These are phyloP conservation scores for Spongispora temasekensis DNA, from an alignment of 1,284 basidiomycete species.

Conservation along the genomic window DNA sequence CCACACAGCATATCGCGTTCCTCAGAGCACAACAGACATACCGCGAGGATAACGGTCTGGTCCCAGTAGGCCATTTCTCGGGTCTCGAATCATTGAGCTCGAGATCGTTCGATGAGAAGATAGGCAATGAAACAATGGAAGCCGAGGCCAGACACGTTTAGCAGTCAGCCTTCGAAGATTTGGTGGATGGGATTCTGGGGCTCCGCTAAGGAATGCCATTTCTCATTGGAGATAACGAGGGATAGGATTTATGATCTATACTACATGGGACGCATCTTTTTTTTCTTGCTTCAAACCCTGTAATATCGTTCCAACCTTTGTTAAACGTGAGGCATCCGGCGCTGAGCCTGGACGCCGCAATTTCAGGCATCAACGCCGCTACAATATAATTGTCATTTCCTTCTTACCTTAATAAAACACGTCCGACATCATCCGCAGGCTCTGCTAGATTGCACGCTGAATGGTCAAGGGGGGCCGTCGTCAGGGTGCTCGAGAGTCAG, in stretches of 20 bases:
- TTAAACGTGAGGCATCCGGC: no score
- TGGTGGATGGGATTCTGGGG: neutral
- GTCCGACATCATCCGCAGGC: no score
- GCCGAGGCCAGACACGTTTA: slow-evolving; percentile 18
- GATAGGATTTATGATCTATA: slow-evolving; percentile 9
- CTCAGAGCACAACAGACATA: slow-evolving; percentile 27
- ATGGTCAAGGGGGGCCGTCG: no score
- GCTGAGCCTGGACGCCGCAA: no score
- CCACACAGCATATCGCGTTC: slow-evolving; percentile 24
- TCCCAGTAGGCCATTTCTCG: slow-evolving; percentile 20
- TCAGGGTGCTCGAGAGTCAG: no score
- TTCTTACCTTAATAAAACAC: no score
- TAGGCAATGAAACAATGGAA: neutral
- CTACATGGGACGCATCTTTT: slow-evolving; percentile 8
- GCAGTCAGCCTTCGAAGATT: neutral
- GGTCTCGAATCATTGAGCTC: slow-evolving; percentile 11
- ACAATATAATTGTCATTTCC: no score
- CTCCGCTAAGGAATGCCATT: neutral
- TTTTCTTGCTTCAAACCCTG: slow-evolving; percentile 13
- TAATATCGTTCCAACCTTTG: neutral
- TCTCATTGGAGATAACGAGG: slow-evolving; percentile 6
- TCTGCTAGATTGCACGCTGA: no score
- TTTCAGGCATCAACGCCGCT: no score
- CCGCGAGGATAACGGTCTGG: slow-evolving; percentile 29
- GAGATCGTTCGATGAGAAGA: slow-evolving; percentile 19